Evolutionary conservation across 495 filamentous ascomycete genomes (phyloP), one percentile per base, ranked within the genome.

Genomic region (Neurospora cerealis): DNA sequence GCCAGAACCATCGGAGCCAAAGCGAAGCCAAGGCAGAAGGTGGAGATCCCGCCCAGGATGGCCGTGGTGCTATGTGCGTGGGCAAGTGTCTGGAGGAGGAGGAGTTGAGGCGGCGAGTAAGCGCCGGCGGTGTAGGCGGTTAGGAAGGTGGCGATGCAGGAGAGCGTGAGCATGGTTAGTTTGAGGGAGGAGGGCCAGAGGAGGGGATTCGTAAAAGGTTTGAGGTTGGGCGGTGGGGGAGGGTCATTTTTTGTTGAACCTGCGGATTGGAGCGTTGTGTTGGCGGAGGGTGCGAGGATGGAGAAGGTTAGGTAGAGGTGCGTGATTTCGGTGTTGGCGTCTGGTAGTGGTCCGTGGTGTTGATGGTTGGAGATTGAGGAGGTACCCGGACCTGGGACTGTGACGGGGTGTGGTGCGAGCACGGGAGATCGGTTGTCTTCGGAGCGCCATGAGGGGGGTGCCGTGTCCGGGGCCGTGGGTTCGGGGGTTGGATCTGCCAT

Each of bases 1-100:
- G 95, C 95, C 0, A 98, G 86, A 11, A 95, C 84, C 93, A 98
- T 97, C 0, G 95, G 95, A 0, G 94, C 93, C 60, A 94, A 78
- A 0, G 86, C 93, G 78, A 98, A 98, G 10, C 95, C 95, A 38
- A 87, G 77, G 44, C 92, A 94, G 81, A 96, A 98, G 4, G 89
- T 86, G 0, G 94, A 96, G 69, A 97, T 92, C 15, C 93, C 93
- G n/a, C 91, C 83, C 19, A 93, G 83, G 40, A 91, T 88, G 28
- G 91, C 89, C 13, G 92, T 86, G 24, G 83, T 80, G 60, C 90
- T 88, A 11, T 93, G 86, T 10, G 40, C 21, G 28, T 85, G 80
- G 85, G 91, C 91, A 73, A 92, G 84, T 69, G 90, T 84, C 3
- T 81, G 81, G 11, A 83, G 86, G 83, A 97, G 87, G 69, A 93